These are phyloP conservation scores for Nakazawaea wickerhamii DNA, from an alignment of 805 yeast species.

Conservation along the genomic window DNA sequence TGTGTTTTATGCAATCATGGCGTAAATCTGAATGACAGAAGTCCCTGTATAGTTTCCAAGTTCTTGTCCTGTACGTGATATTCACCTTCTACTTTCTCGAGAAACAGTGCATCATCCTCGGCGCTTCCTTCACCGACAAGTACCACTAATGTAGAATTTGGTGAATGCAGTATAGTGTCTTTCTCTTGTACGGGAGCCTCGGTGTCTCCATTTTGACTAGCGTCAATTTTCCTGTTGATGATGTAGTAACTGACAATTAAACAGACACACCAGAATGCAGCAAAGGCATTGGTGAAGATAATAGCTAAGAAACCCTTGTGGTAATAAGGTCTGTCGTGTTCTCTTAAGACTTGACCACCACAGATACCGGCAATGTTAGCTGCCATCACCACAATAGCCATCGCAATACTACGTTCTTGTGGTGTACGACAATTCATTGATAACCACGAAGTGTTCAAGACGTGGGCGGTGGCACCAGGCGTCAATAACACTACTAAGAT, in stretches of 20 bases:
- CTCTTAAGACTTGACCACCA: slow-evolving; percentile 18
- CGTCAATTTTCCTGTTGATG: slow-evolving; percentile 3
- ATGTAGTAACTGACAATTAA: neutral
- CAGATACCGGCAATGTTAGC: slow-evolving; percentile 18
- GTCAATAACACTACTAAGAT: slow-evolving; percentile 6
- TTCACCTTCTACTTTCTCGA: neutral
- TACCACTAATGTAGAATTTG: neutral
- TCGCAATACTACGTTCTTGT: slow-evolving; percentile 15
- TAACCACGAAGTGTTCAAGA: slow-evolving; percentile 16
- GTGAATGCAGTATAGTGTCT: neutral
- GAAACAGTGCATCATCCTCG: neutral
- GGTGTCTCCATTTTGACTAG: neutral
- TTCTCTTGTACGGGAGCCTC: neutral
- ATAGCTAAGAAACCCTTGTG: slow-evolving; percentile 14
- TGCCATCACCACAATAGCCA: slow-evolving; percentile 17
- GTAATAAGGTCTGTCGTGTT: slow-evolving; percentile 16
- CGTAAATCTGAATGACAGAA: slow-evolving; percentile 1
- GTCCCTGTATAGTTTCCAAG: neutral
- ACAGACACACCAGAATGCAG: slow-evolving; percentile 13
- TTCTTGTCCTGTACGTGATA: slow-evolving; percentile 7
- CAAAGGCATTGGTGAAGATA: slow-evolving; percentile 10
- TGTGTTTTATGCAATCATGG: too few species aligned
- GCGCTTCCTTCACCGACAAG: slow-evolving; percentile 7
- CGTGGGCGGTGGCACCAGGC: slow-evolving; percentile 9
- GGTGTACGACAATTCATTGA: slow-evolving; percentile 15